These are phyloP conservation scores for Mallotus nudiflorus DNA, from an alignment of 345 rosid species.

Conservation along the genomic window DNA sequence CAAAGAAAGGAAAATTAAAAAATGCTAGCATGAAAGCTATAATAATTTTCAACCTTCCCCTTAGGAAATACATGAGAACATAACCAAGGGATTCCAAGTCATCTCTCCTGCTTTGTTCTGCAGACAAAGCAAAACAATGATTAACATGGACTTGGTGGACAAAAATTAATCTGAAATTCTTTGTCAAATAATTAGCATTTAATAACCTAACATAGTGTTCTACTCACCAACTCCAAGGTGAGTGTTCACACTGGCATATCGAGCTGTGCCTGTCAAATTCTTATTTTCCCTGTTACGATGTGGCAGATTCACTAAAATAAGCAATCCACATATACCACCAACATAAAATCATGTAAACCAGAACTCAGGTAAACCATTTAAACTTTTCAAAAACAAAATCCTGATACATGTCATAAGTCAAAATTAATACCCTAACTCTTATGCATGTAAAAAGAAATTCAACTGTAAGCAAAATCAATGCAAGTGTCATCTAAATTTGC, in stretches of 20 bases:
- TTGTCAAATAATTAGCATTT: not conserved
- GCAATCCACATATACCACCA: not conserved
- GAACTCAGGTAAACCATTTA: not conserved
- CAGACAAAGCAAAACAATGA: slow-evolving; percentile 7
- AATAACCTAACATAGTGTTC: not conserved
- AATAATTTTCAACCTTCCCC: slow-evolving; percentile 27
- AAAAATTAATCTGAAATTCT: not conserved
- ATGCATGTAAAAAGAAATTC: not conserved
- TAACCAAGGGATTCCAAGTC: slow-evolving; percentile 37
- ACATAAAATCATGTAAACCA: not conserved
- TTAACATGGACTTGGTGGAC: not conserved
- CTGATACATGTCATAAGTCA: too few species aligned
- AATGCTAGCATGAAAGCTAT: not conserved
- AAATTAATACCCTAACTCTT: too few species aligned
- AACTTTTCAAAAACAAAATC: too few species aligned
- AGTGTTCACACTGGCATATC: slow-evolving; percentile 37
- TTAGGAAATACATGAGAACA: slow-evolving; percentile 36
- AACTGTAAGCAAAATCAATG: slow-evolving; percentile 3
- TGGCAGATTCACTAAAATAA: slow-evolving; percentile 8
- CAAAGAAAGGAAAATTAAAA: not conserved
- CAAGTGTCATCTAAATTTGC: not conserved
- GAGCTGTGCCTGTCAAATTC: slow-evolving; percentile 34
- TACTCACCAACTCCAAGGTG: slow-evolving; percentile 36
- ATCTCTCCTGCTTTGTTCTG: slow-evolving; percentile 36
- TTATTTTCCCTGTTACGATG: slow-evolving; percentile 28